Evolutionary conservation across 306 rosid species (phyloP), one percentile per base, ranked within the genome.

Genomic region (Cucumis hystrix): DNA sequence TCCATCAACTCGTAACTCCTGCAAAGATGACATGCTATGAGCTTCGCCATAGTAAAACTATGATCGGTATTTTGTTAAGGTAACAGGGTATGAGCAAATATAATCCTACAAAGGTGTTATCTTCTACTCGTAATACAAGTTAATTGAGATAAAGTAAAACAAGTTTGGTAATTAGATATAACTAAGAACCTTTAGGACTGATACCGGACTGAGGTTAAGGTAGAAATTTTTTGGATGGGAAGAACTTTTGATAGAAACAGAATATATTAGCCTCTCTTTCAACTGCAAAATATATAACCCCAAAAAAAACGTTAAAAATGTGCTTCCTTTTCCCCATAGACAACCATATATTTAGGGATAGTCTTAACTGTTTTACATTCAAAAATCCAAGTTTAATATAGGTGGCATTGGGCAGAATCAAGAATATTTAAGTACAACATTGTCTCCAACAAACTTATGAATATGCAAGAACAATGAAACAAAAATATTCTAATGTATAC

Each of bases 1-100:
- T 90, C 92, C 97, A 92, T 94, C 86, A 91, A 79, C 81, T 87
- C 90, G 66, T 94, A 92, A 79, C 98, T 90, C 91, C 98, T 94
- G 88, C 67, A 86, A 68, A 67, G 23, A 35, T 75, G 23, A 72
- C 30, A 41, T 6, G 39, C 7, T 70, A 16, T 16, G 37, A 74
- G 52, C 61, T 28, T 51, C 4, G 9, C 39, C 43, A 15, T 51
- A 8, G 60, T 51, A 49, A 49, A 51, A 51, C 16, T 6, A 17
- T 28, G 61, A 72, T 72, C 8, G n/a, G 14, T 71, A 28, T 49
- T 25, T 49, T 28, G 60, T n/a, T 7, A 47, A 4, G 76, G 76
- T 49, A 21, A 25, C 8, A 70, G 20, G 20, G 33, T 15, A 71
- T 25, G 25, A 71, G 41, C 60, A 71, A 71, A 18, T 25, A 49